Percentiles rank a stretch among this genome's conserved stretches.
Evolutionary conservation across 1,284 basidiomycete species (phyloP).

Genomic region (Ustilago tritici): DNA sequence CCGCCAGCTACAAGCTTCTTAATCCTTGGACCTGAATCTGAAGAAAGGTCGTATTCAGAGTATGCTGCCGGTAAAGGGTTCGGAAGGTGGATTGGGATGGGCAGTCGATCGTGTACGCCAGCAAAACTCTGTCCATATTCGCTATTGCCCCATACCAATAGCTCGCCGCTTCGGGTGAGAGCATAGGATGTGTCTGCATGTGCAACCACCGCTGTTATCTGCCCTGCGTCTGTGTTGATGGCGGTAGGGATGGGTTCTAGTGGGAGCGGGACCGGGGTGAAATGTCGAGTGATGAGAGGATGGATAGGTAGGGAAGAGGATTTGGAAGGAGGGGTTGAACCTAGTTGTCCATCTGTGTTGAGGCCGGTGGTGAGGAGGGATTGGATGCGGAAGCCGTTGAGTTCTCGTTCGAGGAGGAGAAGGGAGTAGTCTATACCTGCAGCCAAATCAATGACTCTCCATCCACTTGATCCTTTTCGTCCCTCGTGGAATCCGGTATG

Average conservation of each 20-base stretch:
- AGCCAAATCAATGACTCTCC: conserved; percentile 13
- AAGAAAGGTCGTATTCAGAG: neutral
- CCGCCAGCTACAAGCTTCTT: conserved; percentile 41
- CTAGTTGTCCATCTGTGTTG: conserved; percentile 62
- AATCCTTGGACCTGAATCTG: neutral
- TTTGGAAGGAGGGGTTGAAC: neutral
- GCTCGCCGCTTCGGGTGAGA: conserved; percentile 10
- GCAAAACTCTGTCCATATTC: conserved; percentile 57
- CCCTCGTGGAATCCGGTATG: neutral
- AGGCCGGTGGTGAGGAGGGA: conserved; percentile 22
- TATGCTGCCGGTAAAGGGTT: conserved; percentile 24
- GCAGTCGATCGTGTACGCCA: conserved; percentile 29
- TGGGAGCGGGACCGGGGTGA: conserved; percentile 7
- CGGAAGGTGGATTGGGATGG: conserved; percentile 5
- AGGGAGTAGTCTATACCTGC: conserved; percentile 39
- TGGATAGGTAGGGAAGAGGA: conserved; percentile 16
- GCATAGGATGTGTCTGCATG: conserved; percentile 57
- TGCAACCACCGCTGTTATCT: conserved; percentile 23
- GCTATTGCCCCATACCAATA: conserved; percentile 60
- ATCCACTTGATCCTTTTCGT: neutral
- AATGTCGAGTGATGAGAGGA: conserved; percentile 17
- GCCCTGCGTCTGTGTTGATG: neutral
- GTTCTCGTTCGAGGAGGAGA: conserved; percentile 13
- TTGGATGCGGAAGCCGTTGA: conserved; percentile 18
- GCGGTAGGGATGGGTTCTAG: neutral